Conservation (phyloP, 164 flowering plant species). For the Dillenia suffruticosa region DNA sequence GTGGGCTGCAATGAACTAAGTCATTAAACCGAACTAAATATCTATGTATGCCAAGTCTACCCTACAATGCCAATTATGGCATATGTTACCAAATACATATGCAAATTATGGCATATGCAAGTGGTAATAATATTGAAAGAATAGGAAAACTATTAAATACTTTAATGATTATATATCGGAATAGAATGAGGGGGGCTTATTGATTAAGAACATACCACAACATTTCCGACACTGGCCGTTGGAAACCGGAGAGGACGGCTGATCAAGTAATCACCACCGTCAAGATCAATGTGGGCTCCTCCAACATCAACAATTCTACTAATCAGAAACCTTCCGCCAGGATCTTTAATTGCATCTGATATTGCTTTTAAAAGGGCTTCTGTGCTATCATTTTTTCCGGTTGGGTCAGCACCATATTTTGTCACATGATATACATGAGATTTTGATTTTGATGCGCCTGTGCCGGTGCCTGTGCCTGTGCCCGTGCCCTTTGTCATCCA, state of each 20-base stretch:
- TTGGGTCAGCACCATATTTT: conserved; percentile 81
- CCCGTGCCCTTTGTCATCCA: no score
- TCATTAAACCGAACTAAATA: no score
- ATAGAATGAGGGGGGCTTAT: background rate
- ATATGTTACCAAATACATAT: no score
- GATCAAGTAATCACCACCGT: conserved; percentile 73
- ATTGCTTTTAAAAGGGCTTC: conserved; percentile 58
- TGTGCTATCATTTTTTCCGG: conserved; percentile 77
- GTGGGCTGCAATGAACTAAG: no score
- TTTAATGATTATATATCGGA: background rate
- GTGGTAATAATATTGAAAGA: background rate
- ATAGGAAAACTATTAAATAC: background rate
- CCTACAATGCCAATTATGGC: no score
- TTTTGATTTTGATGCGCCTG: background rate
- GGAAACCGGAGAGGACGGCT: conserved; percentile 70
- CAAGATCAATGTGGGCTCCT: conserved; percentile 63
- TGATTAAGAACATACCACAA: conserved; percentile 42
- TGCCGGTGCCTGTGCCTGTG: no score
- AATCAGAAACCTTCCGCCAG: conserved; percentile 33
- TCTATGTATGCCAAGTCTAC: no score
- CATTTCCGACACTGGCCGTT: conserved; percentile 59
- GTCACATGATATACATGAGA: conserved; percentile 46
- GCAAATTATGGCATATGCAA: no score
- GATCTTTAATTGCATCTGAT: conserved; percentile 47
- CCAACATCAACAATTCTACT: conserved; percentile 75